These are phyloP conservation scores for Hamigera avellanea DNA, from an alignment of 495 filamentous ascomycete species.

Conservation along the genomic window DNA sequence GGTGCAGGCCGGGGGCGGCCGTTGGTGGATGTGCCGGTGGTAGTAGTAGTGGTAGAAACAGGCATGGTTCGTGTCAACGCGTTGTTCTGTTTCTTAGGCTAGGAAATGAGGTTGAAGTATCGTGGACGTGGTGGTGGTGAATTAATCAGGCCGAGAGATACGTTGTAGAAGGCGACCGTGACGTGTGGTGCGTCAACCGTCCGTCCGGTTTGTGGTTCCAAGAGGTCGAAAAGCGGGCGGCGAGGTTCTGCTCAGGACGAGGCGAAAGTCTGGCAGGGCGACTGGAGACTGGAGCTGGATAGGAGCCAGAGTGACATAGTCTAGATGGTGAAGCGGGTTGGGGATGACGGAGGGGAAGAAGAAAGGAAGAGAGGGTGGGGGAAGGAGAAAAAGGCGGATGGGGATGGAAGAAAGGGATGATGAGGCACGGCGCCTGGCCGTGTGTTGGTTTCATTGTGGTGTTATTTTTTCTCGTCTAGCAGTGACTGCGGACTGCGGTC, in stretches of 20 bases:
- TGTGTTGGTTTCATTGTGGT: conserved; percentile 19
- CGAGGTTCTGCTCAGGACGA: conserved; percentile 13
- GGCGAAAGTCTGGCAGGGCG: conserved; percentile 13
- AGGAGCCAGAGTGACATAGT: conserved; percentile 19
- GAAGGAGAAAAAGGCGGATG: conserved; percentile 13
- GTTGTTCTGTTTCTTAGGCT: not conserved
- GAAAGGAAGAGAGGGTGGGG: conserved; percentile 6
- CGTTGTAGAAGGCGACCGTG: not conserved
- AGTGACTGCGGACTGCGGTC: not conserved
- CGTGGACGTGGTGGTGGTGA: not conserved
- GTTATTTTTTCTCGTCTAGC: conserved; percentile 2
- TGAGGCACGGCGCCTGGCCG: not conserved
- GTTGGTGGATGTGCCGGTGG: conserved; percentile 16
- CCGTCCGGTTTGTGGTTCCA: conserved; percentile 1
- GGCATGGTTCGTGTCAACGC: conserved; percentile 13
- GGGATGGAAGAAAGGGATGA: conserved; percentile 13
- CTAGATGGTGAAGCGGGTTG: conserved; percentile 5
- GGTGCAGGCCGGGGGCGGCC: conserved; percentile 24
- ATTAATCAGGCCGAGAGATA: too few species aligned
- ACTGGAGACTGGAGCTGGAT: conserved; percentile 8
- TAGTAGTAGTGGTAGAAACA: conserved; percentile 13
- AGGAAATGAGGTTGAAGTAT: too few species aligned
- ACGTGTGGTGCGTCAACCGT: conserved; percentile 5
- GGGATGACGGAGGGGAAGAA: conserved; percentile 7
- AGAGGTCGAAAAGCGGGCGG: conserved; percentile 5